phyloP scores from a whole-genome alignment of 345 rosid genomes.

The Carallia brachiata region DNA sequence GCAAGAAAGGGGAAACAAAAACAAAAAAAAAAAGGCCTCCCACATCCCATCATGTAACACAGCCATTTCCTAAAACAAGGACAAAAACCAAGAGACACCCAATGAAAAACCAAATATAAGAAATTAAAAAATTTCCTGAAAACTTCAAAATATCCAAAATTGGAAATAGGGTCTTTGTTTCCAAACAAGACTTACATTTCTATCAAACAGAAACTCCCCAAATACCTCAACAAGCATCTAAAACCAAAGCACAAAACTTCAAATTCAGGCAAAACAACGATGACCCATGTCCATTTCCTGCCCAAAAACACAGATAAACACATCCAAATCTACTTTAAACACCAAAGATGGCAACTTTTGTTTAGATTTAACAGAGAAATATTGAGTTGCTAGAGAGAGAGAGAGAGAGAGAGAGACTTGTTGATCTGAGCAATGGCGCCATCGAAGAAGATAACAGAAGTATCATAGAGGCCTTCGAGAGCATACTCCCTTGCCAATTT shows the following conservation, averaged over 20 bases:
- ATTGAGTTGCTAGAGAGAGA: neutral
- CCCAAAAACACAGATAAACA: neutral
- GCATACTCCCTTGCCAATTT: constrained; percentile 95
- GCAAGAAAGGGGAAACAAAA: too few relatives aligned
- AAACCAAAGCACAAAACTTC: neutral
- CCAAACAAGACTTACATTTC: neutral
- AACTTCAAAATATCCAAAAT: neutral
- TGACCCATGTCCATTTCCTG: too few relatives aligned
- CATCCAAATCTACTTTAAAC: neutral
- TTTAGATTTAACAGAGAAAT: neutral
- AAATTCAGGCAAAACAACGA: too few relatives aligned
- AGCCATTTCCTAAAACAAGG: too few relatives aligned
- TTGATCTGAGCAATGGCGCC: constrained; percentile 88
- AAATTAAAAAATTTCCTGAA: neutral
- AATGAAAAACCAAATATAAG: neutral
- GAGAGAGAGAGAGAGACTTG: constrained; percentile 36
- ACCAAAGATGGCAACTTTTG: neutral
- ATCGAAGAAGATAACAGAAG: constrained; percentile 91
- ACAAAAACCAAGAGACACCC: too few relatives aligned
- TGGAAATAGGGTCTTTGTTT: neutral
- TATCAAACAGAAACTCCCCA: neutral
- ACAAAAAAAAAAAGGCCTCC: too few relatives aligned
- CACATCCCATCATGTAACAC: too few relatives aligned
- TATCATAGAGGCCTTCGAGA: constrained; percentile 88
- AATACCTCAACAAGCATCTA: neutral